These are phyloP conservation scores for Colletotrichum sp. DNA, from an alignment of 2,329 filamentous ascomycete species.

Conservation along the genomic window DNA sequence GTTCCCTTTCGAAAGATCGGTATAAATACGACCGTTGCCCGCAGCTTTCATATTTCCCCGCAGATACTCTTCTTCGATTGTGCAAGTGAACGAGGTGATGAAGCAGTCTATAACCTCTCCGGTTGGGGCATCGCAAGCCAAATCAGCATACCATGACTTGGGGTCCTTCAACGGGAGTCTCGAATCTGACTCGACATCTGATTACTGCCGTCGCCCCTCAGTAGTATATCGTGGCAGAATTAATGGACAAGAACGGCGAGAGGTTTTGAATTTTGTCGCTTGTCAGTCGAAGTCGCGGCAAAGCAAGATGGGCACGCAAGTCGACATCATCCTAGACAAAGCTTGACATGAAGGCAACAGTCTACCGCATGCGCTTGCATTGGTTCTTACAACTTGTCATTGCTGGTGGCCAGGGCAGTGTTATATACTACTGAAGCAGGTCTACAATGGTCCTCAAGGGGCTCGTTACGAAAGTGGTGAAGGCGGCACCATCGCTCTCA, in stretches of 20 bases:
- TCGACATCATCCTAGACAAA: not conserved
- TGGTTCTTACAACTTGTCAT: fast-evolving
- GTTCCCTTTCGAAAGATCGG: not conserved
- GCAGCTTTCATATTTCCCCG: too few species aligned
- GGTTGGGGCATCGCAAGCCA: not conserved
- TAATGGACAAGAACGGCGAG: not conserved
- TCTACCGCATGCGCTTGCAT: not conserved
- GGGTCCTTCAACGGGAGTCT: fast-evolving
- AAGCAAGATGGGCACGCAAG: not conserved
- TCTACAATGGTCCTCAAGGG: not conserved
- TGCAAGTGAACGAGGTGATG: not conserved
- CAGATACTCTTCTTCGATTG: too few species aligned
- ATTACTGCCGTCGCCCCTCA: fast-evolving
- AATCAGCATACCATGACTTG: not conserved
- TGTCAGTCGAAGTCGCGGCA: not conserved
- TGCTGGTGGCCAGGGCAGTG: fast-evolving
- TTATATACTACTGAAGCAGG: not conserved
- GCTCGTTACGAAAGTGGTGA: not conserved
- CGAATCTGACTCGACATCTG: not conserved
- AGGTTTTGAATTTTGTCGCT: not conserved
- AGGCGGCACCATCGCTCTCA: not conserved
- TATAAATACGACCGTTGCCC: not conserved
- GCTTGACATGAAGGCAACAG: fast-evolving
- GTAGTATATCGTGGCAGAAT: not conserved
- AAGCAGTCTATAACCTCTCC: not conserved